A percentile compares a stretch with the other conserved stretches of the same genome.
These are phyloP conservation scores for Tetrapyrgos nigripes DNA, from an alignment of 1,284 basidiomycete species.

Conservation along the genomic window DNA sequence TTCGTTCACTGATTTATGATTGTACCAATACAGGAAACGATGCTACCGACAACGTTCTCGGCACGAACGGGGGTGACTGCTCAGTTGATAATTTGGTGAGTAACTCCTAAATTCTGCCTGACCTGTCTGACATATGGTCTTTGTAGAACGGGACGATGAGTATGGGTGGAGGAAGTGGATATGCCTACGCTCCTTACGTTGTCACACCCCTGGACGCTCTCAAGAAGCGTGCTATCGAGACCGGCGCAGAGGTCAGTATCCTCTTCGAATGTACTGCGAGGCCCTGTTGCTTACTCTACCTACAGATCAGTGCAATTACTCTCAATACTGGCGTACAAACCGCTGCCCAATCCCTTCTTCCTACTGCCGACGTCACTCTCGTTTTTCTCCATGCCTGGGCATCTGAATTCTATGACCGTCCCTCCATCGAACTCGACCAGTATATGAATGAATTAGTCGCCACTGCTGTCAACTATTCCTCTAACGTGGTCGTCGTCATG, in stretches of 20 bases:
- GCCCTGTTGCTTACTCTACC: no score
- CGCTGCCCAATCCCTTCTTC: not conserved
- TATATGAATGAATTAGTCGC: not conserved
- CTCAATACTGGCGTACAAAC: not conserved
- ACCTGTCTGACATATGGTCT: not conserved
- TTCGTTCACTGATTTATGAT: not conserved
- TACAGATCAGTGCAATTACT: not conserved
- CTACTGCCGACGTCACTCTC: not conserved
- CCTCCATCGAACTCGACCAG: not conserved
- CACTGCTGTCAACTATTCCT: slow-evolving; percentile 1
- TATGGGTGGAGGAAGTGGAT: not conserved
- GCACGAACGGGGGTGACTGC: not conserved
- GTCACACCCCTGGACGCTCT: not conserved
- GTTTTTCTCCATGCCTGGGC: not conserved
- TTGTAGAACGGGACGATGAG: not conserved
- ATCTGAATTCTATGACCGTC: not conserved
- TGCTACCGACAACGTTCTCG: not conserved
- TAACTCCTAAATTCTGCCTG: not conserved
- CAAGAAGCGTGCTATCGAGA: not conserved
- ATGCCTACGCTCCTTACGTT: not conserved
- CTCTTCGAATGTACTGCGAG: not conserved
- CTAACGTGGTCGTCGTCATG: slow-evolving; percentile 18
- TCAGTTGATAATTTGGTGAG: not conserved
- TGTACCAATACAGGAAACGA: not conserved
- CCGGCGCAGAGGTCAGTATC: not conserved